Conservation (phyloP, 495 filamentous ascomycete genomes). For the Parachaetomium inaequale region DNA sequence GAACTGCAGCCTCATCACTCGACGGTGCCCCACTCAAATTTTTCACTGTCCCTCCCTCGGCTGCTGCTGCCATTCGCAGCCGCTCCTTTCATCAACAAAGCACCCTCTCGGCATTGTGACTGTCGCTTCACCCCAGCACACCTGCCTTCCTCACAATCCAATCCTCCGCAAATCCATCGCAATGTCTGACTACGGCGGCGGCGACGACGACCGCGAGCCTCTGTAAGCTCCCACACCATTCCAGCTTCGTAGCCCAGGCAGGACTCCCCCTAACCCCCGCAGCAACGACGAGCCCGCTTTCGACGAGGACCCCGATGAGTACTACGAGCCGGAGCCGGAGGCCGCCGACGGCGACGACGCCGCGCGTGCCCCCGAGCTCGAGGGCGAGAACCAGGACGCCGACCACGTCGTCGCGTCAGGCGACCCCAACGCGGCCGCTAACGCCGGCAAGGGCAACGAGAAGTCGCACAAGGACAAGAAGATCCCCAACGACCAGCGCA, state of each 20-base stretch:
- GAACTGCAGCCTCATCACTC: conserved; percentile 14
- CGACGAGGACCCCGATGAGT: conserved; percentile 53
- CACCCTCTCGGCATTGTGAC: conserved; percentile 4
- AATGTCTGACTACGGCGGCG: conserved; percentile 87
- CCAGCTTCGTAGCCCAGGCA: conserved; percentile 4
- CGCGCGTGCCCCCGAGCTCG: conserved; percentile 42
- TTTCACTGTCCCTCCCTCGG: conserved; percentile 26
- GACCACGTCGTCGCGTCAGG: conserved; percentile 60
- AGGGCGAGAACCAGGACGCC: conserved; percentile 47
- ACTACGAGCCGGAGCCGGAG: conserved; percentile 61
- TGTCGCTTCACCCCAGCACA: not conserved
- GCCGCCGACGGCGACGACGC: conserved; percentile 57
- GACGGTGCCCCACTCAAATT: conserved; percentile 29
- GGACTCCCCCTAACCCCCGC: conserved; percentile 1
- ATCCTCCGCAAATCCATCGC: not conserved
- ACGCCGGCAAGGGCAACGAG: conserved; percentile 43
- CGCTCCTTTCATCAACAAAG: conserved; percentile 10
- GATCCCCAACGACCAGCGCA: conserved; percentile 81
- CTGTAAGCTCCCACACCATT: conserved; percentile 30
- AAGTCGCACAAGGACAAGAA: conserved; percentile 78
- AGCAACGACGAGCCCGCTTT: conserved; percentile 53
- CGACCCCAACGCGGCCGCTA: conserved; percentile 68
- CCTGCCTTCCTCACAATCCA: not conserved
- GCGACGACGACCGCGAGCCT: conserved; percentile 52
- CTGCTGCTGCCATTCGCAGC: conserved; percentile 11